A percentile compares a stretch with the other conserved stretches of the same genome.
phyloP scores from a whole-genome alignment of 106 monocot species.

The Allium cepa region DNA sequence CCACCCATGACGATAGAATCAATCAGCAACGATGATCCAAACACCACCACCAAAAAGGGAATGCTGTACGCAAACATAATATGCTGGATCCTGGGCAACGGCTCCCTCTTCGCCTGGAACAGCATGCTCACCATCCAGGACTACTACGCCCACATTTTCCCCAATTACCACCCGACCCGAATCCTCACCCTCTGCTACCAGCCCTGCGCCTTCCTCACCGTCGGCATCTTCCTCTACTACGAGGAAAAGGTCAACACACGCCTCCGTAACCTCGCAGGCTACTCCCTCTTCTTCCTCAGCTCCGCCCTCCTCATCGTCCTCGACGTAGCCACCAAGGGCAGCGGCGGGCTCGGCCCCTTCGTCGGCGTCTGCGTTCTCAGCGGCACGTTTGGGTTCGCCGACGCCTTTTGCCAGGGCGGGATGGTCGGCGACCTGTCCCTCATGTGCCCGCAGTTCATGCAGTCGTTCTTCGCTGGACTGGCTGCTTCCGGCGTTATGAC shows the following conservation, averaged over 20 bases:
- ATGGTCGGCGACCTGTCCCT: slow-evolving; percentile 64
- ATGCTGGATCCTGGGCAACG: slow-evolving; percentile 38
- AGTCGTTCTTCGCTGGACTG: slow-evolving; percentile 53
- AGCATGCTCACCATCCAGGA: slow-evolving; percentile 65
- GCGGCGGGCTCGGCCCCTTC: slow-evolving; percentile 44
- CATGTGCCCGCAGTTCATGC: slow-evolving; percentile 59
- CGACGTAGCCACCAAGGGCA: slow-evolving; percentile 49
- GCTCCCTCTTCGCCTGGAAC: slow-evolving; percentile 49
- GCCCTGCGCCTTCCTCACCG: slow-evolving; percentile 21
- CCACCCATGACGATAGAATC: too few relatives aligned
- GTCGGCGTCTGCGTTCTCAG: slow-evolving; percentile 45
- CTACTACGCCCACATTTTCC: slow-evolving; percentile 38
- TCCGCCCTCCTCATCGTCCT: slow-evolving; percentile 19
- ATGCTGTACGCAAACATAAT: slow-evolving; percentile 1
- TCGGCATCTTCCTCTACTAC: slow-evolving; percentile 15
- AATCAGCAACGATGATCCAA: too few relatives aligned
- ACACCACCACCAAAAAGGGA: background rate
- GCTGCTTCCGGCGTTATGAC: slow-evolving; percentile 58
- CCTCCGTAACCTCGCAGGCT: slow-evolving; percentile 17
- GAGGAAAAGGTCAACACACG: slow-evolving; percentile 29
- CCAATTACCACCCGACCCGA: slow-evolving; percentile 29
- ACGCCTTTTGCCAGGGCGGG: slow-evolving; percentile 58
- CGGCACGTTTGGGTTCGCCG: slow-evolving; percentile 50
- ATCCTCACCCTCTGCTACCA: slow-evolving; percentile 25
- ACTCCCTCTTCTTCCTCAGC: slow-evolving; percentile 21